These are phyloP conservation scores for Beauveria asiatica DNA, from an alignment of 2,329 filamentous ascomycete species.

Conservation along the genomic window DNA sequence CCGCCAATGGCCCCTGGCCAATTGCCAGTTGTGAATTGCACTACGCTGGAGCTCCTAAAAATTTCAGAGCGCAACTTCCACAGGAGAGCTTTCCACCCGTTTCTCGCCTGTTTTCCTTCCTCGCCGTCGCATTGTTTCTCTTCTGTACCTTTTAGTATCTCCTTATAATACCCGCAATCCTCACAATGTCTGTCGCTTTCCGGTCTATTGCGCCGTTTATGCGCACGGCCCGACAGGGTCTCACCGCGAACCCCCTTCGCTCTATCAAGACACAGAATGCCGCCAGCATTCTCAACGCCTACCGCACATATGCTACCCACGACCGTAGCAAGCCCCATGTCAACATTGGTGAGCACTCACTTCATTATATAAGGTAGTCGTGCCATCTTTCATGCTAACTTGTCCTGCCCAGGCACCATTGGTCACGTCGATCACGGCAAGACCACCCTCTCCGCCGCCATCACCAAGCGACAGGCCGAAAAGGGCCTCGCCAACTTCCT, in stretches of 20 bases:
- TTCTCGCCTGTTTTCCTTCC: constrained; percentile 12
- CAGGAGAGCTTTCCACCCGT: constrained; percentile 17
- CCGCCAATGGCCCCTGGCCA: constrained; percentile 5
- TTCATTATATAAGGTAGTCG: not conserved
- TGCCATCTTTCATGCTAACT: constrained; percentile 11
- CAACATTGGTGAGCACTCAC: constrained; percentile 66
- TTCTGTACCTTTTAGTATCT: constrained; percentile 19
- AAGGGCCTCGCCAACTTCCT: constrained; percentile 93
- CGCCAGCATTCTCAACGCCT: constrained; percentile 56
- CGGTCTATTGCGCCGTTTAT: constrained; percentile 71
- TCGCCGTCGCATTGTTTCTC: constrained; percentile 18
- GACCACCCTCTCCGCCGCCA: constrained; percentile 97
- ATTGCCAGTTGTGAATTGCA: constrained; percentile 9
- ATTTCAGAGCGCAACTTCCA: constrained; percentile 23
- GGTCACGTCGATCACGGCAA: constrained; percentile 99
- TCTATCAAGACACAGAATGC: constrained; percentile 55
- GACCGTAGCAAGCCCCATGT: constrained; percentile 94
- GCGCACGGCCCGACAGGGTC: constrained; percentile 69
- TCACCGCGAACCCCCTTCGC: constrained; percentile 71
- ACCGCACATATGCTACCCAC: constrained; percentile 61
- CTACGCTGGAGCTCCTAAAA: constrained; percentile 25
- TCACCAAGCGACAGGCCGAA: constrained; percentile 94
- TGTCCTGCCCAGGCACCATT: constrained; percentile 65
- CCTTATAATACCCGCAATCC: constrained; percentile 14
- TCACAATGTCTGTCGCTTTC: constrained; percentile 72